Evolutionary conservation across 352 stramenopile genomes (phyloP).

Genomic region (Phytophthora syringae): DNA sequence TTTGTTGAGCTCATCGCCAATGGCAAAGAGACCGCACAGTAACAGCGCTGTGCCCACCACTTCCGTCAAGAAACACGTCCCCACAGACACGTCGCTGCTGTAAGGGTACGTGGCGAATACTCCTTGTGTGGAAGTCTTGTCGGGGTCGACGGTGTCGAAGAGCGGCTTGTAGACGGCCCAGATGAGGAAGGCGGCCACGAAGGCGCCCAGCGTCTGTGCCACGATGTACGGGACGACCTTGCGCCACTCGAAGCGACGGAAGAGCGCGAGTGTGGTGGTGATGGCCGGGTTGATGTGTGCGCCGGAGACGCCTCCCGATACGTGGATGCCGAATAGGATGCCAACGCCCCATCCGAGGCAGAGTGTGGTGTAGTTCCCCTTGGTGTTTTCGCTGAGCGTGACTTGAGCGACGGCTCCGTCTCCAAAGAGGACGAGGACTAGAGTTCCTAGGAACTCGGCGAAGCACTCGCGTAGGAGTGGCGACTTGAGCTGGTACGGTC

Average conservation of each 20-base stretch:
- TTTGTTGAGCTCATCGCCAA: slow-evolving; percentile 65
- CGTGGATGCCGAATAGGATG: slow-evolving; percentile 69
- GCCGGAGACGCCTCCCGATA: slow-evolving; percentile 50
- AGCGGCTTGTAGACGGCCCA: slow-evolving; percentile 61
- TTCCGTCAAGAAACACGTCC: slow-evolving; percentile 68
- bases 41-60: slow-evolving; percentile 67
- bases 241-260: slow-evolving; percentile 50
- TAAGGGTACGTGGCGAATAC: slow-evolving; percentile 63
- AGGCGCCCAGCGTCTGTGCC: slow-evolving; percentile 52
- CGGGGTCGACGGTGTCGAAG: slow-evolving; percentile 53
- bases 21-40: slow-evolving; percentile 61
- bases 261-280: slow-evolving; percentile 56
- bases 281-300: slow-evolving; percentile 70
- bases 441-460: slow-evolving; percentile 66
- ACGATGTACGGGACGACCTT: slow-evolving; percentile 50
- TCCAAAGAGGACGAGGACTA: slow-evolving; percentile 69
- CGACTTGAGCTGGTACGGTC: slow-evolving; percentile 41
- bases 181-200: slow-evolving; percentile 50
- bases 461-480: slow-evolving; percentile 55
- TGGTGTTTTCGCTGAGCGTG: slow-evolving; percentile 45
- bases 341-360: slow-evolving; percentile 61
- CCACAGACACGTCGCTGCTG: slow-evolving; percentile 38
- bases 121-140: slow-evolving; percentile 37
- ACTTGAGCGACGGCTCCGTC: slow-evolving; percentile 66
- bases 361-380: slow-evolving; percentile 67